These are phyloP conservation scores for Candida golubevii DNA, from an alignment of 805 yeast genomes.

Conservation along the genomic window DNA sequence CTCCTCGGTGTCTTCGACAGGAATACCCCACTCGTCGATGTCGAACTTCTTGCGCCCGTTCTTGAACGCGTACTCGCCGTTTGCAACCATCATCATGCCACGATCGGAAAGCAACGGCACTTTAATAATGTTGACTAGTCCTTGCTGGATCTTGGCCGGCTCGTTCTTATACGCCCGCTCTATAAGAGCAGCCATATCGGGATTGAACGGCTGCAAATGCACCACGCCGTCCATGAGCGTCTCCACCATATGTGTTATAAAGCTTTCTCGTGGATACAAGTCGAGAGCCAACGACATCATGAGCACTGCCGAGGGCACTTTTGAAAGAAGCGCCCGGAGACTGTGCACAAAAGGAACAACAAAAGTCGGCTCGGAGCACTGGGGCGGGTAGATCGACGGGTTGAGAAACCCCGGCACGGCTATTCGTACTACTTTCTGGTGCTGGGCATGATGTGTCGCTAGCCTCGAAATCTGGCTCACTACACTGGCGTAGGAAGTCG, in stretches of 20 bases:
- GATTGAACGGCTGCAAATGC: slow-evolving; percentile 77
- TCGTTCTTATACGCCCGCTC: slow-evolving; percentile 68
- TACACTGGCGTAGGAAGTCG: slow-evolving; percentile 16
- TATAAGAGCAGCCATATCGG: slow-evolving; percentile 59
- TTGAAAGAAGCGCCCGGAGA: slow-evolving; percentile 50
- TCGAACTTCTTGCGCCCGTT: slow-evolving; percentile 81
- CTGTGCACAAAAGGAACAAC: slow-evolving; percentile 60
- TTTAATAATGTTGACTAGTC: slow-evolving; percentile 71
- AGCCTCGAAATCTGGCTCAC: slow-evolving; percentile 42
- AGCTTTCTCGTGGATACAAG: slow-evolving; percentile 53
- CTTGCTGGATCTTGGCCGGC: slow-evolving; percentile 79
- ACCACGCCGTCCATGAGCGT: slow-evolving; percentile 61
- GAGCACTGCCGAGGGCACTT: slow-evolving; percentile 45
- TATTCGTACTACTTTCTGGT: slow-evolving; percentile 53
- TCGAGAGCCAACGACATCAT: slow-evolving; percentile 59
- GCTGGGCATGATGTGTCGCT: slow-evolving; percentile 31
- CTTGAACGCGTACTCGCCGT: slow-evolving; percentile 79
- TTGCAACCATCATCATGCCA: slow-evolving; percentile 74
- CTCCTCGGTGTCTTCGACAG: slow-evolving; percentile 76
- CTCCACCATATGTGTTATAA: slow-evolving; percentile 50
- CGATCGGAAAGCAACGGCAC: slow-evolving; percentile 67
- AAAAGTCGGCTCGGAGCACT: slow-evolving; percentile 39
- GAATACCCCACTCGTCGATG: slow-evolving; percentile 94
- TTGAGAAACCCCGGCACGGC: slow-evolving; percentile 74
- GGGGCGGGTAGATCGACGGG: slow-evolving; percentile 67